These are phyloP conservation scores for Naganishia friedmannii DNA, from an alignment of 768 basidiomycete species.

Conservation along the genomic window DNA sequence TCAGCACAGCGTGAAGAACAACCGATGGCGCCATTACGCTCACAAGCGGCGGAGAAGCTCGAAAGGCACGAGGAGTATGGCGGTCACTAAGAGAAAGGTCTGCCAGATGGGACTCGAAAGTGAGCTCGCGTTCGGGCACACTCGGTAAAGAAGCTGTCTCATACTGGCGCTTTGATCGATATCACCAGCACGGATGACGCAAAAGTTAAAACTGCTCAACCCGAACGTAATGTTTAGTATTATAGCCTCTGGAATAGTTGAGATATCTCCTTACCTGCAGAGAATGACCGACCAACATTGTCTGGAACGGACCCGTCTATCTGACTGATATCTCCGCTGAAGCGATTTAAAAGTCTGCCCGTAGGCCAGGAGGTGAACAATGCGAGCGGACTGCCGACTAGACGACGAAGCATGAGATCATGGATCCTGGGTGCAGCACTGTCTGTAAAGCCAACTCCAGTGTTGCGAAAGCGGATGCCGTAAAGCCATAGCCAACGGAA, in stretches of 20 bases:
- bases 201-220: slow-evolving; percentile 9
- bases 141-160: slow-evolving; percentile 28
- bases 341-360: slow-evolving; percentile 43
- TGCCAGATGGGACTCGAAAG: background rate
- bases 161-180: slow-evolving; percentile 5
- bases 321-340: slow-evolving; percentile 41
- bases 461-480: slow-evolving; percentile 26
- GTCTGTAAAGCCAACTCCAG: slow-evolving; percentile 14
- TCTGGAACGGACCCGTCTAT: slow-evolving; percentile 42
- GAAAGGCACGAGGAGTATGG: slow-evolving; percentile 36
- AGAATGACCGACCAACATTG: slow-evolving; percentile 37
- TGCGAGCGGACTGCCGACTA: slow-evolving; percentile 37
- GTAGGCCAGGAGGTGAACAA: slow-evolving; percentile 28
- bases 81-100: slow-evolving; percentile 30
- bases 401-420: slow-evolving; percentile 10
- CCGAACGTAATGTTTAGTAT: background rate
- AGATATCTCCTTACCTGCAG: background rate
- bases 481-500: slow-evolving; percentile 49
- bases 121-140: background rate
- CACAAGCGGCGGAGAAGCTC: slow-evolving; percentile 36
- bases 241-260: background rate
- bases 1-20: slow-evolving; percentile 28
- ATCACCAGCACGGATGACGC: slow-evolving; percentile 16
- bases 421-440: slow-evolving; percentile 24
- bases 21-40: slow-evolving; percentile 20